Evolutionary conservation across 495 filamentous ascomycete species (phyloP).

Genomic region (Penicilliopsis zonata): DNA sequence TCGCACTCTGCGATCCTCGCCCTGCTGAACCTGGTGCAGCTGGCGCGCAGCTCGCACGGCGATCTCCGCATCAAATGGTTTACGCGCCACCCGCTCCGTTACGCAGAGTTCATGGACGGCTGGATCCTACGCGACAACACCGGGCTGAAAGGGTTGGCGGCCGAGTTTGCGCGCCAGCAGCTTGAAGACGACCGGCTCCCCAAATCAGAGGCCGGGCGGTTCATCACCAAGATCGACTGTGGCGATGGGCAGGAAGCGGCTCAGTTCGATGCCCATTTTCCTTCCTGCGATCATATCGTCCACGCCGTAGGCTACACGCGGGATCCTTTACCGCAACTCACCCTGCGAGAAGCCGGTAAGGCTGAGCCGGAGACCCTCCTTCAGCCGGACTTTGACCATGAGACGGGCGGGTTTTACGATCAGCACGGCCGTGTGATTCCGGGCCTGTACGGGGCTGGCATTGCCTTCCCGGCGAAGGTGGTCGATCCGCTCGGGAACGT

Average conservation of each 20-base stretch:
- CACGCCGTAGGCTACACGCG: slow-evolving; percentile 45
- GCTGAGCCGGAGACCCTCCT: slow-evolving; percentile 12
- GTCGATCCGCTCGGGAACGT: slow-evolving; percentile 48
- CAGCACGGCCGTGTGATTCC: slow-evolving; percentile 21
- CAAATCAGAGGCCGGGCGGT: slow-evolving; percentile 34
- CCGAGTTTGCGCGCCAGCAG: slow-evolving; percentile 43
- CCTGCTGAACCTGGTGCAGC: slow-evolving; percentile 43
- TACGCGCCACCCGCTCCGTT: slow-evolving; percentile 45
- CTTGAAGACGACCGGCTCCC: slow-evolving; percentile 38
- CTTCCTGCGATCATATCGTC: slow-evolving; percentile 34
- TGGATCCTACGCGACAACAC: slow-evolving; percentile 55
- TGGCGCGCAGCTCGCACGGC: slow-evolving; percentile 36
- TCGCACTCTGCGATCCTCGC: slow-evolving; percentile 52
- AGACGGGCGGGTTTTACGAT: slow-evolving; percentile 36
- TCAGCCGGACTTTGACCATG: slow-evolving; percentile 35
- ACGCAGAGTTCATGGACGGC: slow-evolving; percentile 47
- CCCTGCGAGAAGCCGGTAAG: slow-evolving; percentile 9
- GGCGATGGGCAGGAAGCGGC: slow-evolving; percentile 27
- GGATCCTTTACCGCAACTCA: slow-evolving; percentile 33
- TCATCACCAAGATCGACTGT: slow-evolving; percentile 39
- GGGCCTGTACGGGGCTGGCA: slow-evolving; percentile 45
- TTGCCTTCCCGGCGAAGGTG: slow-evolving; percentile 48
- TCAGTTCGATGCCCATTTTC: slow-evolving; percentile 32
- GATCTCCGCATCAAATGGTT: slow-evolving; percentile 47
- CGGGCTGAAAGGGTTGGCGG: slow-evolving; percentile 47